Conservation (phyloP, 2,329 filamentous ascomycete genomes). For the Drechslerella coelobrocha region DNA sequence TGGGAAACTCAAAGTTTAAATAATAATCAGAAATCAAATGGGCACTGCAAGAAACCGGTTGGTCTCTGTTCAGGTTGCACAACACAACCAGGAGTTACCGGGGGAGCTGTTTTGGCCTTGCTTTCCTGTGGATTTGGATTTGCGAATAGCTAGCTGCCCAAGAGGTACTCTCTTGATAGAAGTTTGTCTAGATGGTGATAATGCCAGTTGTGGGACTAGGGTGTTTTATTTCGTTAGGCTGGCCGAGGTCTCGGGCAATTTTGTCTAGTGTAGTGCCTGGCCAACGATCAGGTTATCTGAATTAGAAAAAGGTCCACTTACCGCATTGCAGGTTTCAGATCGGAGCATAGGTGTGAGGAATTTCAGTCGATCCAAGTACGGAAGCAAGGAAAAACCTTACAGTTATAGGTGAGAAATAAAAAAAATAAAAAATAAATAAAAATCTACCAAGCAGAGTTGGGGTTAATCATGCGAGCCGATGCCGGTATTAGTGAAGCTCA, state of each 20-base stretch:
- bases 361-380: slow-evolving; percentile 37
- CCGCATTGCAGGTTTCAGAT: slow-evolving; percentile 49
- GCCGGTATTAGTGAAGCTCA: slow-evolving; percentile 21
- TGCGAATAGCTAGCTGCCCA: neutral
- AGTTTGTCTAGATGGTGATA: slow-evolving; percentile 47
- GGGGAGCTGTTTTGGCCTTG: slow-evolving; percentile 25
- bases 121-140: slow-evolving; percentile 31
- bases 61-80: slow-evolving; percentile 26
- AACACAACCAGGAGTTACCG: slow-evolving; percentile 50
- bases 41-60: neutral
- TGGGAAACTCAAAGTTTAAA: slow-evolving; percentile 49
- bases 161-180: slow-evolving; percentile 19
- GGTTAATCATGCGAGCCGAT: slow-evolving; percentile 4
- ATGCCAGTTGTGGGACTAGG: slow-evolving; percentile 35
- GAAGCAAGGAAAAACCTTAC: slow-evolving; percentile 16
- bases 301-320: slow-evolving; percentile 49
- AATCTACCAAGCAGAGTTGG: too few relatives aligned
- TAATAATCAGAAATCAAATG: slow-evolving; percentile 9
- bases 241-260: slow-evolving; percentile 28
- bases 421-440: too few relatives aligned
- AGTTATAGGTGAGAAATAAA: neutral
- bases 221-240: slow-evolving; percentile 47
- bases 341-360: slow-evolving; percentile 17
- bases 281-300: slow-evolving; percentile 33
- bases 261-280: slow-evolving; percentile 27